These are phyloP conservation scores for Termitomyces eurrhizus DNA, from an alignment of 768 basidiomycete genomes.

Conservation along the genomic window DNA sequence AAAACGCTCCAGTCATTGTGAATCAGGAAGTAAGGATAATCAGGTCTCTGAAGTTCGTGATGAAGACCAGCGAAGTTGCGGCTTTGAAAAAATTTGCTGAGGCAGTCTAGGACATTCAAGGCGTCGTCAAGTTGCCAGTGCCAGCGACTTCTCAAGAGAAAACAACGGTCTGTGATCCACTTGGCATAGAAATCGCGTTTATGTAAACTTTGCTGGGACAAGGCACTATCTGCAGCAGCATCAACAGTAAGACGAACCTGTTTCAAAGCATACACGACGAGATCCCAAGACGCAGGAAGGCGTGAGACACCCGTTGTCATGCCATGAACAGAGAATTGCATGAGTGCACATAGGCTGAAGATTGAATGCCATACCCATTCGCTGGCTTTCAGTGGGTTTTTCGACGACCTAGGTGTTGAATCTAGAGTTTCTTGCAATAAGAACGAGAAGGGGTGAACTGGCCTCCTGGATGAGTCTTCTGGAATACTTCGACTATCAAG, in stretches of 20 bases:
- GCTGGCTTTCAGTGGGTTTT: slow-evolving; percentile 40
- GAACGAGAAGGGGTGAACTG: slow-evolving; percentile 42
- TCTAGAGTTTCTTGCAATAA: slow-evolving; percentile 34
- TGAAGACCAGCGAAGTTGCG: slow-evolving; percentile 73
- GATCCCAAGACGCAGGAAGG: slow-evolving; percentile 62
- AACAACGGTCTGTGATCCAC: slow-evolving; percentile 66
- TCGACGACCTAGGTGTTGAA: slow-evolving; percentile 15
- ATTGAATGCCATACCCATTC: slow-evolving; percentile 73
- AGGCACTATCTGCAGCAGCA: slow-evolving; percentile 34
- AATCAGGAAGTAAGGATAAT: slow-evolving; percentile 72
- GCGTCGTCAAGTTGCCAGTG: slow-evolving; percentile 64
- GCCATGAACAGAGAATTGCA: slow-evolving; percentile 68
- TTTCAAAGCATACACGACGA: slow-evolving; percentile 54
- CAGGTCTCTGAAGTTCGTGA: slow-evolving; percentile 40
- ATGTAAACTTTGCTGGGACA: slow-evolving; percentile 34
- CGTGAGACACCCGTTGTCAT: slow-evolving; percentile 29
- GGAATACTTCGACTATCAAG: slow-evolving; percentile 23
- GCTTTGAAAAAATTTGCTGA: slow-evolving; percentile 71
- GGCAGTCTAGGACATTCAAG: slow-evolving; percentile 52
- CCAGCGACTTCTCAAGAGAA: slow-evolving; percentile 74
- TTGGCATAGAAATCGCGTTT: slow-evolving; percentile 71
- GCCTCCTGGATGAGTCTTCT: slow-evolving; percentile 10
- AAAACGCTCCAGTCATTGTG: slow-evolving; percentile 51
- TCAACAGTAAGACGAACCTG: slow-evolving; percentile 54
- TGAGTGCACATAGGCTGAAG: slow-evolving; percentile 67